Evolutionary conservation across 2,329 filamentous ascomycete species (phyloP).

Genomic region (Tolypocladium capitatum): DNA sequence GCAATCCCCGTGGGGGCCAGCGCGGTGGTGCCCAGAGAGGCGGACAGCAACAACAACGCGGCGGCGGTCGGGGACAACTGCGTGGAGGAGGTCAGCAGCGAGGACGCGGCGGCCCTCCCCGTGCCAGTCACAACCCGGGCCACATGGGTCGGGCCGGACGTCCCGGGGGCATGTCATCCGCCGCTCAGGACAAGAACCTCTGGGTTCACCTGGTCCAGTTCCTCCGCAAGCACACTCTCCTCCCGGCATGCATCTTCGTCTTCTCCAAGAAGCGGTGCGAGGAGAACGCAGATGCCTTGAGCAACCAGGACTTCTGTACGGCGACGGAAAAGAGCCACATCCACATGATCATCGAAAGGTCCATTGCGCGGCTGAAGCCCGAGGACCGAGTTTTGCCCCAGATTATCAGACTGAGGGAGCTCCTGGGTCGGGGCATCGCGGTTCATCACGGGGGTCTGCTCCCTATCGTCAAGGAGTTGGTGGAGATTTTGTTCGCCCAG

Average conservation of each 20-base stretch:
- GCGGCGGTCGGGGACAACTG: conserved; percentile 36
- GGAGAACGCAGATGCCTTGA: conserved; percentile 89
- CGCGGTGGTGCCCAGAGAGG: conserved; percentile 21
- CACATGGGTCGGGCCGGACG: conserved; percentile 86
- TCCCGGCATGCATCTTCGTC: conserved; percentile 93
- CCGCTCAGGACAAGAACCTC: conserved; percentile 86
- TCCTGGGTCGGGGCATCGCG: conserved; percentile 78
- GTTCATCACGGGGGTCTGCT: conserved; percentile 91
- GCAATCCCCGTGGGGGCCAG: conserved; percentile 21
- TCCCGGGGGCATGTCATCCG: conserved; percentile 73
- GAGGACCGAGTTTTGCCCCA: conserved; percentile 88
- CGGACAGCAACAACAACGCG: conserved; percentile 25
- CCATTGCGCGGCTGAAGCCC: conserved; percentile 76
- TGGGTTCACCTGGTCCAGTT: conserved; percentile 95
- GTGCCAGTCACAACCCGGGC: conserved; percentile 52
- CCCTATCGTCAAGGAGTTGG: conserved; percentile 94
- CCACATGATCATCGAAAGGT: conserved; percentile 95
- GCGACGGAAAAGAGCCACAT: conserved; percentile 91
- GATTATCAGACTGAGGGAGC: conserved; percentile 73
- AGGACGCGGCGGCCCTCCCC: conserved; percentile 37
- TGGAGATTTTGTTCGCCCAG: conserved; percentile 91
- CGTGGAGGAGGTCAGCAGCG: conserved; percentile 39
- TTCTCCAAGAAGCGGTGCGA: conserved; percentile 98
- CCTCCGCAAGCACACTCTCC: conserved; percentile 70
- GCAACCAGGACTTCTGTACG: conserved; percentile 89